Percentiles rank a stretch among this genome's conserved stretches.
phyloP scores from a whole-genome alignment of 1,139 yeast species.

The Scheffersomyces insectosa region DNA sequence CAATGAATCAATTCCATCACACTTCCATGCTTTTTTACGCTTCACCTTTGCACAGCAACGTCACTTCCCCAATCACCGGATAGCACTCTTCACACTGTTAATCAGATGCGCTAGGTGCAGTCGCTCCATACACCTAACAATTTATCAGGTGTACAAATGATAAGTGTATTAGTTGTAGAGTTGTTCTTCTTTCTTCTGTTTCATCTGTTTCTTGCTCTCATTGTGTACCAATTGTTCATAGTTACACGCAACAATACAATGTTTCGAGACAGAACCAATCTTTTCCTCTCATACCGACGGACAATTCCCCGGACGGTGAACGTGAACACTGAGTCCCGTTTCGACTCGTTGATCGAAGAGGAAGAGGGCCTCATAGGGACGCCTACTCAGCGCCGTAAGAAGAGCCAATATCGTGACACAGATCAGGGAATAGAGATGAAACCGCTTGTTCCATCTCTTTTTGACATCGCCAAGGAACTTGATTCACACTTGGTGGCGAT shows the following conservation, averaged over 20 bases:
- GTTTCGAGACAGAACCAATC: slow-evolving; percentile 76
- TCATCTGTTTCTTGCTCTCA: too few relatives aligned
- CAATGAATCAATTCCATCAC: too few relatives aligned
- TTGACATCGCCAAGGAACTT: slow-evolving; percentile 71
- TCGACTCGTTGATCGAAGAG: slow-evolving; percentile 49
- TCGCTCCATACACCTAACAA: too few relatives aligned
- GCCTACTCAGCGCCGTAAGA: slow-evolving; percentile 15
- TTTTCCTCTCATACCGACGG: slow-evolving; percentile 69
- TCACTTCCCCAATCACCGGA: too few relatives aligned
- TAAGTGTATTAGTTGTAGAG: too few relatives aligned
- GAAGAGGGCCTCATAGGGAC: slow-evolving; percentile 51
- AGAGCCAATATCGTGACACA: slow-evolving; percentile 10
- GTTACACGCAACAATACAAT: slow-evolving; percentile 23
- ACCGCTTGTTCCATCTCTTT: slow-evolving; percentile 73
- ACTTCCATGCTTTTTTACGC: too few relatives aligned
- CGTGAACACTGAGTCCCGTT: slow-evolving; percentile 24
- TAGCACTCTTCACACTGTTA: too few relatives aligned
- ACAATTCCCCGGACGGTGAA: slow-evolving; percentile 56
- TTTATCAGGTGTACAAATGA: too few relatives aligned
- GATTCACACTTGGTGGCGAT: slow-evolving; percentile 59
- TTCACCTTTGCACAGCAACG: too few relatives aligned
- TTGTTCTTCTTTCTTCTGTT: too few relatives aligned
- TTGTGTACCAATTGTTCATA: too few relatives aligned
- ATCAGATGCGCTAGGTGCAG: too few relatives aligned
- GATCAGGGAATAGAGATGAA: slow-evolving; percentile 45